Evolutionary conservation across 192 early-diverging fungal genomes (phyloP).

Genomic region (Ambispora gerdemannii): DNA sequence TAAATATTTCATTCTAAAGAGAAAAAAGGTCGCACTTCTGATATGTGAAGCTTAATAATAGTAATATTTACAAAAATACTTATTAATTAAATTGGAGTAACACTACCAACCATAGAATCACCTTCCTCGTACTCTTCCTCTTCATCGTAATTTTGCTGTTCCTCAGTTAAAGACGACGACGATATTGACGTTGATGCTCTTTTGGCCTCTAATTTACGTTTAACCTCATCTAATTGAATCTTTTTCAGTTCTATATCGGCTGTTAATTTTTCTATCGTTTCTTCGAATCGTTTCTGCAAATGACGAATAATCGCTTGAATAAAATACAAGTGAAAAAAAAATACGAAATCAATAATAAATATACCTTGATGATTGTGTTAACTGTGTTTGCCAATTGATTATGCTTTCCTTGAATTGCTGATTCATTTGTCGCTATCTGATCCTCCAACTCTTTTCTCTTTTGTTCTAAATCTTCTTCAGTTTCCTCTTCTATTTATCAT

Average conservation of each 20-base stretch:
- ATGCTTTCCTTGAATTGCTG: background rate
- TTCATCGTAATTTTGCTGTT: too few relatives aligned
- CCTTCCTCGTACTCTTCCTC: background rate
- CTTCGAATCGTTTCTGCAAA: conserved; percentile 1
- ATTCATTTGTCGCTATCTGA: background rate
- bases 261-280: background rate
- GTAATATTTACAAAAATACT: too few relatives aligned
- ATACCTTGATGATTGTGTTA: background rate
- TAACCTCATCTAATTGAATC: background rate
- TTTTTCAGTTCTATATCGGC: background rate
- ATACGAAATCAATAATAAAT: background rate
- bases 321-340: background rate
- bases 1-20: too few relatives aligned
- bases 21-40: too few relatives aligned
- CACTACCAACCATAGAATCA: background rate
- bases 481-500: background rate
- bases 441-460: background rate
- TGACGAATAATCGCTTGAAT: background rate
- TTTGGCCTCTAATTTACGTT: background rate
- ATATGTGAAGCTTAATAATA: too few relatives aligned
- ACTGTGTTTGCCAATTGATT: background rate
- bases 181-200: background rate
- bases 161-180: too few relatives aligned
- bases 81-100: too few relatives aligned
- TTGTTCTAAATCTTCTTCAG: background rate